These are phyloP conservation scores for Phlebiopsis flavidoalba DNA, from an alignment of 768 basidiomycete species.

Conservation along the genomic window DNA sequence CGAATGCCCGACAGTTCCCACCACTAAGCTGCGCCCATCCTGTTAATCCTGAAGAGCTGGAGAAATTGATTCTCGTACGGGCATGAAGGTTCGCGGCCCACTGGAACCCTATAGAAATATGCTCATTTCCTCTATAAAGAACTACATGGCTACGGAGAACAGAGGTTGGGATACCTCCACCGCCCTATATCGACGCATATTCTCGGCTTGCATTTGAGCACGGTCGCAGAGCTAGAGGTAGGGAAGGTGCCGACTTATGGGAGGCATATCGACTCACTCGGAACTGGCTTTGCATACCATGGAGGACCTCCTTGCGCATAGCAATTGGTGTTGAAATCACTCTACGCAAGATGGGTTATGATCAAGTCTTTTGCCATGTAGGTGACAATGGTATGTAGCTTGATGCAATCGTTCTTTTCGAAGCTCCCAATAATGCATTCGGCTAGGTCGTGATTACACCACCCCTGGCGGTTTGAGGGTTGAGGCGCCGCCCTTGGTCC, in stretches of 20 bases:
- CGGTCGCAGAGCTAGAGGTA: conserved; percentile 53
- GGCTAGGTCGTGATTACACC: conserved; percentile 31
- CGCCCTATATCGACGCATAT: conserved; percentile 55
- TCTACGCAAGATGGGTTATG: conserved; percentile 62
- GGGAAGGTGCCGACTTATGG: conserved; percentile 51
- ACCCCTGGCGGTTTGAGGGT: conserved; percentile 58
- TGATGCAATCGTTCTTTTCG: neutral
- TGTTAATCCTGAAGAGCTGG: conserved; percentile 64
- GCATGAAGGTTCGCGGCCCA: conserved; percentile 59
- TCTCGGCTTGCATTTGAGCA: conserved; percentile 62
- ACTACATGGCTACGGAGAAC: conserved; percentile 71
- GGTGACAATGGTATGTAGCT: conserved; percentile 46
- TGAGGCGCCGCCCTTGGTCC: conserved; percentile 54
- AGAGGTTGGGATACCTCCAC: conserved; percentile 73
- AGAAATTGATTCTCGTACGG: conserved; percentile 70
- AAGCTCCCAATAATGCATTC: neutral
- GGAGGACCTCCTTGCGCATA: conserved; percentile 75
- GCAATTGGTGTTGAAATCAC: conserved; percentile 78
- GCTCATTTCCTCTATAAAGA: conserved; percentile 32
- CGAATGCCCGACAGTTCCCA: conserved; percentile 69
- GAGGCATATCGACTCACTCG: conserved; percentile 70
- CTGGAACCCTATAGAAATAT: neutral
- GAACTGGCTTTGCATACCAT: conserved; percentile 62
- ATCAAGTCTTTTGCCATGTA: conserved; percentile 75
- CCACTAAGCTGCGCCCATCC: conserved; percentile 70